Base-by-base conservation (phyloP, 2,329 filamentous ascomycete genomes). In the Xylariales sp. region DNA sequence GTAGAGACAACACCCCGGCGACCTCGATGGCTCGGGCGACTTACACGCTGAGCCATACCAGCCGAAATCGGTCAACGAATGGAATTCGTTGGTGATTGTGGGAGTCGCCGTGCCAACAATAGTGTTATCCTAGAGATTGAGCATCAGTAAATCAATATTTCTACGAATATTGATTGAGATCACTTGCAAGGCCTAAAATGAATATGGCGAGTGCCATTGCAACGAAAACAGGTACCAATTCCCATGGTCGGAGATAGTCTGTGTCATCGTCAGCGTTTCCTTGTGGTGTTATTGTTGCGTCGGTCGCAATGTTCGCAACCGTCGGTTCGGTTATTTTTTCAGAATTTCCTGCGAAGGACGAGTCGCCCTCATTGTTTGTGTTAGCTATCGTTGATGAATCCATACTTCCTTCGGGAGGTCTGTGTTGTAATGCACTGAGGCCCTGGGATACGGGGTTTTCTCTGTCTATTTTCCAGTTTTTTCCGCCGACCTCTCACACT, bases 21-120 rank as follows among this genome's bases (percentile, higher is more conserved):
- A 9, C 6, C 18, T 34, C 23, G n/a, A 16, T 34, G 10, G 28
- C n/a, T 49, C 10, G 34, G 10, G 2, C 8, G 18, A 68, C 66
- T 62, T 68, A 65, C 62, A 68, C 48, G 66, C 66, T 10, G 62
- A 65, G 3, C 67, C 70, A 48, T 74, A 72, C 69, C 71, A 73
- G 0, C 64, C 71, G 36, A 74, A 66, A 50, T 71, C 72, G 2
- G 59, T 62, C 32, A 72, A 46, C 14, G 65, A 70, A 57, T 69
- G 63, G 48, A 73, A 74, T 34, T 71, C 67, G 18, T 72, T 69
- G 0, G 65, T 70, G 12, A 74, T 71, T 12, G 60, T 70, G 5
- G 72, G 65, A 36, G 65, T 71, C 50, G 72, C 72, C 8, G 72
- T 72, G 49, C 62, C 68, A 6, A 73, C 48, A 32, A 72, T 74